Base-by-base conservation (phyloP, 2,329 filamentous ascomycete genomes). In the Talaromyces islandicus region DNA sequence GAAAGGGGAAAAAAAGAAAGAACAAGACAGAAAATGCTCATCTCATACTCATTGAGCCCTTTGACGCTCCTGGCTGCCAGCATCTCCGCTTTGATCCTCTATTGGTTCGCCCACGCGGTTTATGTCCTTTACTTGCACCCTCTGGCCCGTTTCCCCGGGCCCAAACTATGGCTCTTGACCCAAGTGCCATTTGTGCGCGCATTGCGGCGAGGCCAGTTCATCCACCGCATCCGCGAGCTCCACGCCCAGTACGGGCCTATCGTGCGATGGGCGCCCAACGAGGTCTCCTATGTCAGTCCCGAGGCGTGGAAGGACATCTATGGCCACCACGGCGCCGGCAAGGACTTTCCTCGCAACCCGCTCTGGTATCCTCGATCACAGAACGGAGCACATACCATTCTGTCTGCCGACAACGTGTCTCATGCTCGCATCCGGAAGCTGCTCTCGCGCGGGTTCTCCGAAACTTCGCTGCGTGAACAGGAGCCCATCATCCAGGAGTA, bases 221-320 rank as follows among this genome's bases (percentile, higher is more conserved):
- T 70, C 60, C 53, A 68, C 4, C 59, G 69, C 2, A 54, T 69
- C 0, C 60, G 63, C 10, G 60, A 59, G 7, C 64, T 77, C 0
- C 76, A 78, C 61, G 51, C 67, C 6, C 61, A 69, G 48, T 76
- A 78, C 61, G 77, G 74, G 1, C 59, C 65, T 4, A 63, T 77
- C 7, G 70, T 77, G 14, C 69, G 76, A 2, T 66, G 75, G 6
- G 68, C 66, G 0, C 76, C 76, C 1, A 67, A 69, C 24, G 69
- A 75, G 50, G 62, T 78, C 3, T 70, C 71, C 6, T 75, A 73
- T 64, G 69, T 67, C 54, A 66, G 63, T 7, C 55, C 67, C 1
- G 64, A 65, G 19, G 70, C 68, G 17, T 73, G 68, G 59, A 68
- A 65, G 3, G 72, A 75, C 54, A 74, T 75, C 32, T 74, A 50